phyloP scores from a whole-genome alignment of 345 rosid genomes.

The Populus tremula region DNA sequence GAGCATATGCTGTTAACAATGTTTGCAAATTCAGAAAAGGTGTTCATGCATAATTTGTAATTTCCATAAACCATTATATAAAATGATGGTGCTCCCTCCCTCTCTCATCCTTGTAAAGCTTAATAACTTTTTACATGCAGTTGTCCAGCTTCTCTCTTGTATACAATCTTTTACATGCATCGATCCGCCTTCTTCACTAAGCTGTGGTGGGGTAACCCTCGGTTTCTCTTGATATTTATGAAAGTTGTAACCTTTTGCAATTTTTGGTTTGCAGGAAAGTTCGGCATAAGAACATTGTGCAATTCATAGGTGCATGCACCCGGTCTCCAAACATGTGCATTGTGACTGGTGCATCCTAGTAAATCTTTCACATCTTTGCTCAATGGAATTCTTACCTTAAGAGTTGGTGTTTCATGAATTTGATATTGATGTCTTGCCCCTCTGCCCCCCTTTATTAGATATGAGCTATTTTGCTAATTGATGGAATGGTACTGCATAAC shows the following conservation, averaged over 20 bases:
- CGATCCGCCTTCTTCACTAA: background rate
- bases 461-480: conserved; percentile 16
- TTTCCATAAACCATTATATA: background rate
- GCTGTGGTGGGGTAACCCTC: background rate
- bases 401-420: conserved; percentile 4
- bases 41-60: background rate
- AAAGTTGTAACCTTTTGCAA: background rate
- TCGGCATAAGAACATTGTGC: conserved; percentile 90
- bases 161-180: background rate
- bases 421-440: background rate
- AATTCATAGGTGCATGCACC: conserved; percentile 93
- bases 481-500: conserved; percentile 3
- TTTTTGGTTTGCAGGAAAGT: conserved; percentile 62
- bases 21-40: too few species aligned
- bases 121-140: background rate
- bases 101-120: background rate
- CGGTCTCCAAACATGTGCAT: conserved; percentile 78
- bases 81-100: background rate
- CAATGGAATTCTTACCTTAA: background rate
- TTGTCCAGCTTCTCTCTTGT: background rate
- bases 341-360: conserved; percentile 66
- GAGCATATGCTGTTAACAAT: too few species aligned
- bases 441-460: conserved; percentile 5
- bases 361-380: conserved; percentile 5
- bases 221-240: background rate